Evolutionary conservation across 2,329 filamentous ascomycete species (phyloP).

Genomic region (Gaeumannomyces tritici): DNA sequence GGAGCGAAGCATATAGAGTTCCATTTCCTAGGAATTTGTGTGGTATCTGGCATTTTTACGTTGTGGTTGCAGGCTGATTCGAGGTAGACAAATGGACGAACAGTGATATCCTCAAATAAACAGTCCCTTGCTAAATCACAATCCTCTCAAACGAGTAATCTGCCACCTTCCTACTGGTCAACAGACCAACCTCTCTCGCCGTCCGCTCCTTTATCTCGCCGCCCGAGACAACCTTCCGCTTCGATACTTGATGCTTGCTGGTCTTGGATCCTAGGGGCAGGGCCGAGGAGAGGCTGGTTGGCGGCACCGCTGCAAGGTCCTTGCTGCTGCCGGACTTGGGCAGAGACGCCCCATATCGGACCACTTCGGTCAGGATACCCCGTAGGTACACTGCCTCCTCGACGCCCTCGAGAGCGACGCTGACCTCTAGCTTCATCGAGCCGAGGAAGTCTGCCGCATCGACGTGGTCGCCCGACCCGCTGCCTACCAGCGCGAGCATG

Average conservation of each 20-base stretch:
- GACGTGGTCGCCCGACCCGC: slow-evolving; percentile 29
- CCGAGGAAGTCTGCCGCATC: slow-evolving; percentile 55
- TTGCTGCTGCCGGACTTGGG: slow-evolving; percentile 4
- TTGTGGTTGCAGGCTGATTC: no score
- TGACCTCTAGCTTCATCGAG: slow-evolving; percentile 58
- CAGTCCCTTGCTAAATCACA: slow-evolving; percentile 38
- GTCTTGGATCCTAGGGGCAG: slow-evolving; percentile 68
- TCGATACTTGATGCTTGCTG: slow-evolving; percentile 34
- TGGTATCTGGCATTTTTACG: background rate
- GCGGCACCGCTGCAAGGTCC: slow-evolving; percentile 18
- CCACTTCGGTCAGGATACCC: slow-evolving; percentile 54
- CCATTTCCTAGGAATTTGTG: background rate
- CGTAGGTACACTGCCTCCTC: slow-evolving; percentile 59
- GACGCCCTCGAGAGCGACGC: slow-evolving; percentile 61
- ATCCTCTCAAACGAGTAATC: slow-evolving; percentile 79
- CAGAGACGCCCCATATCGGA: slow-evolving; percentile 40
- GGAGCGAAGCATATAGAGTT: background rate
- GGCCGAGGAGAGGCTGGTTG: slow-evolving; percentile 36
- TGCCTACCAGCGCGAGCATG: slow-evolving; percentile 29
- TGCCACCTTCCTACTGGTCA: slow-evolving; percentile 71
- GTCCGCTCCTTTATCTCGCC: slow-evolving; percentile 64
- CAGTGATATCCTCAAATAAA: background rate
- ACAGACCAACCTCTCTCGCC: slow-evolving; percentile 62
- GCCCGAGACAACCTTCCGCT: slow-evolving; percentile 52
- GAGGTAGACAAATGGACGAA: background rate